Evolutionary conservation across 495 filamentous ascomycete genomes (phyloP), one percentile per base, ranked within the genome.

Genomic region (Penicillium turbatum): DNA sequence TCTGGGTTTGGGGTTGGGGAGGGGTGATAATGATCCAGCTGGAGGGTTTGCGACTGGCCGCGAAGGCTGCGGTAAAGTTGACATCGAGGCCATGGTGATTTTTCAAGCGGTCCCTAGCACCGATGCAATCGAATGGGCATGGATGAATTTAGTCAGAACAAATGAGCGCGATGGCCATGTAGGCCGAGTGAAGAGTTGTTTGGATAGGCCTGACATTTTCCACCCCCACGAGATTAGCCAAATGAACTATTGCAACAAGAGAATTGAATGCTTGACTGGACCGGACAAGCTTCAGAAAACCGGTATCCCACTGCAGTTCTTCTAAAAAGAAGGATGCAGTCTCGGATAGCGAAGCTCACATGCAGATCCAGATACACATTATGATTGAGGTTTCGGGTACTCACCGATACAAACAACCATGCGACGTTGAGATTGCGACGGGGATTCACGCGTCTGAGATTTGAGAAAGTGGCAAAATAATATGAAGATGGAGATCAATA

Each of bases 1-100:
- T 44, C 87, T 79, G 9, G 85, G 79, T 70, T 89, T 92, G n/a
- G 78, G 70, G 17, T 82, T 71, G 9, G 89, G 85, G 31, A 92
- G 74, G 3, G 86, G 81, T 5, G 89, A 86, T 36, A 91, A 73
- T 40, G 86, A 74, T 12, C 79, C 77, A 8, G 80, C 79, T 36
- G 87, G 83, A 19, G 87, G 84, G 53, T 79, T 82, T 53, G 83
- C 74, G 12, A 81, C 73, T 34, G 82, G 78, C 64, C 82, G 80
- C 27, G 82, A 74, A 16, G 84, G 78, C 67, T 79, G 78, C n/a
- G 87, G 86, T 45, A 90, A 70, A 13, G 71, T 54, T 37, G 74
- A 72, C 58, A 83, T 76, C 21, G 81, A 82, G 39, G 83, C 77
- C 82, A 85, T 87, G 41, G 12, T 9, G 26, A 46, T 17, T 49